Evolutionary conservation across 768 basidiomycete genomes (phyloP).

Genomic region (Leccinum subgranulosum): DNA sequence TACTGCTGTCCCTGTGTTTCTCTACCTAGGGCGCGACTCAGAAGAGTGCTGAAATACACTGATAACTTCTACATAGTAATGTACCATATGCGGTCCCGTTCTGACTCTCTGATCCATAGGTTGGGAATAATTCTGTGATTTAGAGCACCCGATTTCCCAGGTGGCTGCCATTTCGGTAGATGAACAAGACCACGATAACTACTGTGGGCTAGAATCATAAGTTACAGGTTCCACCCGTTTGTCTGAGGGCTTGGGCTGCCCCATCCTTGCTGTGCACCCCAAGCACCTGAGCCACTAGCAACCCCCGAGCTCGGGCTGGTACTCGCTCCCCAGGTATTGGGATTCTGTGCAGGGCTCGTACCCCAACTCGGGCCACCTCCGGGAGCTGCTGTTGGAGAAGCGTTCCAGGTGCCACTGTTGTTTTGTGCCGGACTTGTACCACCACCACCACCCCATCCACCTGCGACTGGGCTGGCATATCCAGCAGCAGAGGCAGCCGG

Average conservation of each 20-base stretch:
- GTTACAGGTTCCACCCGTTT: conserved; percentile 51
- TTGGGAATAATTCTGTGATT: neutral
- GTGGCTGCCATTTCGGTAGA: neutral
- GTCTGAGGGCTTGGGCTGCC: conserved; percentile 46
- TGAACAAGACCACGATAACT: neutral
- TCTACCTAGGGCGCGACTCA: no score
- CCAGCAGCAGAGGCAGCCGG: conserved; percentile 31
- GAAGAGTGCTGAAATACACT: no score
- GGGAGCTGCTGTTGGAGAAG: conserved; percentile 27
- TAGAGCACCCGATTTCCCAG: neutral
- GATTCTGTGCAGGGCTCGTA: conserved; percentile 31
- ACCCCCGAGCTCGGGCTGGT: conserved; percentile 29
- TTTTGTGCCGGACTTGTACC: conserved; percentile 26
- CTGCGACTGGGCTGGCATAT: conserved; percentile 28
- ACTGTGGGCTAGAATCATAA: neutral
- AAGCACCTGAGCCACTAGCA: conserved; percentile 15
- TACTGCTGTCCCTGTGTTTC: no score
- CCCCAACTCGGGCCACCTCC: conserved; percentile 28
- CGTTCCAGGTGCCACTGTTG: conserved; percentile 18
- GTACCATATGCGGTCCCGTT: no score
- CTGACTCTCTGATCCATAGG: neutral
- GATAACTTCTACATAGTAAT: no score
- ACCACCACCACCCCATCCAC: conserved; percentile 29
- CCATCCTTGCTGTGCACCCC: conserved; percentile 44
- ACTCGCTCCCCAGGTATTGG: conserved; percentile 34